Percentiles rank a stretch among this genome's conserved stretches.
Conservation (phyloP, 768 basidiomycete species). For the Boletus rufocinnamomeus region DNA sequence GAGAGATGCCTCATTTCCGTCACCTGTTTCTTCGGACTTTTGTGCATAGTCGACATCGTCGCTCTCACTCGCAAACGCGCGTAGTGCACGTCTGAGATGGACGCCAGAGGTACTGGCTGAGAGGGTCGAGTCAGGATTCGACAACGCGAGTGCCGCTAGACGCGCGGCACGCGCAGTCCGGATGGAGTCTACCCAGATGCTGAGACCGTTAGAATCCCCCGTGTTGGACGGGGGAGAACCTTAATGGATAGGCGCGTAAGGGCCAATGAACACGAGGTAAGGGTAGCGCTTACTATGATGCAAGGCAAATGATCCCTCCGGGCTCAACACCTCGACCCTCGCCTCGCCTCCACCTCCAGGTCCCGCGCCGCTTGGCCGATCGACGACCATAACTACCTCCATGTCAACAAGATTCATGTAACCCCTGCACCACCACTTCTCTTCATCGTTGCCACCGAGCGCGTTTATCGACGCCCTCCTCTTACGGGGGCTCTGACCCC, state of each 20-base stretch:
- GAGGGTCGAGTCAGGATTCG: constrained; percentile 77
- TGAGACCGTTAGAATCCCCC: constrained; percentile 30
- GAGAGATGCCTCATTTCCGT: constrained; percentile 39
- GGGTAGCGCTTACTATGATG: constrained; percentile 55
- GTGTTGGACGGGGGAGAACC: constrained; percentile 3
- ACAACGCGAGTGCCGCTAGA: constrained; percentile 69
- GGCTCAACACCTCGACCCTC: constrained; percentile 73
- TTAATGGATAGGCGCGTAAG: neutral
- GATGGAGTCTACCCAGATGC: constrained; percentile 68
- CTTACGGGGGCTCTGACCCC: constrained; percentile 20
- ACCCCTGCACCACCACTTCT: constrained; percentile 75
- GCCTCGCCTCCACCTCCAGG: constrained; percentile 43
- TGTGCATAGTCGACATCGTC: constrained; percentile 35
- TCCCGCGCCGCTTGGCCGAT: constrained; percentile 25
- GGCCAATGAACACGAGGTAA: neutral
- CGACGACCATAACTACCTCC: constrained; percentile 61
- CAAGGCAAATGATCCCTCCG: constrained; percentile 73
- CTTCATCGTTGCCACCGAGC: constrained; percentile 47
- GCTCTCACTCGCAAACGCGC: constrained; percentile 62
- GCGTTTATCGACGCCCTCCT: constrained; percentile 21
- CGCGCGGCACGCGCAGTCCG: constrained; percentile 68
- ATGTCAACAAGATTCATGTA: constrained; percentile 69
- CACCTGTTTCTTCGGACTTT: constrained; percentile 45
- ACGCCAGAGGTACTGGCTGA: constrained; percentile 76
- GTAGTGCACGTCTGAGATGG: constrained; percentile 71